phyloP scores from a whole-genome alignment of 805 yeast genomes.

The Brettanomyces bruxellensis region DNA sequence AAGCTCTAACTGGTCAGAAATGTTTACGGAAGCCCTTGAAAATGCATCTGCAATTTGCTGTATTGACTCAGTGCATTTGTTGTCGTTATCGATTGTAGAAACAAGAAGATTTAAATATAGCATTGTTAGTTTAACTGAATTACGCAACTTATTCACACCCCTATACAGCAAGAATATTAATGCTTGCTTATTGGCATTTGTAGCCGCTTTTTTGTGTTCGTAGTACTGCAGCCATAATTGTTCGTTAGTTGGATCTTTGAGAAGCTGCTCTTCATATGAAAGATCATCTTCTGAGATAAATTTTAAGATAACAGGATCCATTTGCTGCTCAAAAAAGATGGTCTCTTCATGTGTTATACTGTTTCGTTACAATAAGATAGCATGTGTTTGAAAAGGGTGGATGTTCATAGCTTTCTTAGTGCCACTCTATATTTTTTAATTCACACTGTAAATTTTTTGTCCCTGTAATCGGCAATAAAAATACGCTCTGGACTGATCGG shows the following conservation, averaged over 20 bases:
- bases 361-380: too few species aligned
- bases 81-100: background rate
- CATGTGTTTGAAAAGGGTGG: too few species aligned
- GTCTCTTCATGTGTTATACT: too few species aligned
- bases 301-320: background rate
- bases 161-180: constrained; percentile 40
- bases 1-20: constrained; percentile 36
- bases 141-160: constrained; percentile 34
- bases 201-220: constrained; percentile 20
- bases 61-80: constrained; percentile 3
- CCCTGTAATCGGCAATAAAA: too few species aligned
- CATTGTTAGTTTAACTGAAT: constrained; percentile 49
- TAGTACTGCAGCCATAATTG: constrained; percentile 39
- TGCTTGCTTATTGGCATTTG: constrained; percentile 13
- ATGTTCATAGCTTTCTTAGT: too few species aligned
- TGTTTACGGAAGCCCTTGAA: constrained; percentile 34
- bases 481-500: too few species aligned
- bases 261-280: constrained; percentile 27
- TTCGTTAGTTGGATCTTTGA: constrained; percentile 26
- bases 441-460: too few species aligned
- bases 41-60: constrained; percentile 25
- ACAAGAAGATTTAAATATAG: constrained; percentile 35
- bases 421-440: too few species aligned
- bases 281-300: constrained; percentile 22
- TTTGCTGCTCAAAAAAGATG: too few species aligned